A percentile compares a stretch with the other conserved stretches of the same genome.
phyloP scores from a whole-genome alignment of 2,329 filamentous ascomycete species.

The Penicillium paneum region DNA sequence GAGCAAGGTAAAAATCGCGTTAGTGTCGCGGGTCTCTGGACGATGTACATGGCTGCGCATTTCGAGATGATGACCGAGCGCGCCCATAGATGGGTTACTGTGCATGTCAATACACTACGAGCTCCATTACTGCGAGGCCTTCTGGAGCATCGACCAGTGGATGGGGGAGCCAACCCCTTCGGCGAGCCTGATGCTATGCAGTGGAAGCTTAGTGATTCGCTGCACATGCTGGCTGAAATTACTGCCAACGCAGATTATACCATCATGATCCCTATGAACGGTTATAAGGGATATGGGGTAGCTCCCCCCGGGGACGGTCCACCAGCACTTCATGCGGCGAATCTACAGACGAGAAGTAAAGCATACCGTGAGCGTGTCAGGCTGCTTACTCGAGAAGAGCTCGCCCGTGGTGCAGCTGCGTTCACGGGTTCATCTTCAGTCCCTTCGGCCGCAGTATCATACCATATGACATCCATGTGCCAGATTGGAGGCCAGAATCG shows the following conservation, averaged over 20 bases:
- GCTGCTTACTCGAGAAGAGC: conserved; percentile 1
- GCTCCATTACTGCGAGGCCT: conserved; percentile 13
- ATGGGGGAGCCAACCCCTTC: neutral
- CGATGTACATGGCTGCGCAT: conserved; percentile 19
- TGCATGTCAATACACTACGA: conserved; percentile 14
- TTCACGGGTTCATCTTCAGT: neutral
- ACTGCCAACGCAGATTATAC: conserved; percentile 17
- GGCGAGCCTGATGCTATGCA: conserved; percentile 12
- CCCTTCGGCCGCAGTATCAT: neutral
- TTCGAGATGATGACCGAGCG: conserved; percentile 23
- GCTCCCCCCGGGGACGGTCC: neutral
- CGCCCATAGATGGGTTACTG: conserved; percentile 25
- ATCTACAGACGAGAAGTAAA: neutral
- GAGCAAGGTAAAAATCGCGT: conserved; percentile 7
- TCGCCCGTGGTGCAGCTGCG: neutral
- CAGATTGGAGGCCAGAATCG: conserved; percentile 13
- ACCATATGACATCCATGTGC: neutral
- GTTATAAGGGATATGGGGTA: conserved; percentile 19
- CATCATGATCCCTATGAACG: conserved; percentile 26
- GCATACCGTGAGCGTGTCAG: conserved; percentile 12
- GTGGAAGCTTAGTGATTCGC: conserved; percentile 11
- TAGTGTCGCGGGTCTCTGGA: conserved; percentile 20
- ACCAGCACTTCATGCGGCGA: neutral
- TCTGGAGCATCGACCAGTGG: neutral
- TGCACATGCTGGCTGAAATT: conserved; percentile 16